Evolutionary conservation across 176 grass and related monocot genomes (phyloP), one percentile per base, ranked within the genome.

Genomic region (Triticum urartu): DNA sequence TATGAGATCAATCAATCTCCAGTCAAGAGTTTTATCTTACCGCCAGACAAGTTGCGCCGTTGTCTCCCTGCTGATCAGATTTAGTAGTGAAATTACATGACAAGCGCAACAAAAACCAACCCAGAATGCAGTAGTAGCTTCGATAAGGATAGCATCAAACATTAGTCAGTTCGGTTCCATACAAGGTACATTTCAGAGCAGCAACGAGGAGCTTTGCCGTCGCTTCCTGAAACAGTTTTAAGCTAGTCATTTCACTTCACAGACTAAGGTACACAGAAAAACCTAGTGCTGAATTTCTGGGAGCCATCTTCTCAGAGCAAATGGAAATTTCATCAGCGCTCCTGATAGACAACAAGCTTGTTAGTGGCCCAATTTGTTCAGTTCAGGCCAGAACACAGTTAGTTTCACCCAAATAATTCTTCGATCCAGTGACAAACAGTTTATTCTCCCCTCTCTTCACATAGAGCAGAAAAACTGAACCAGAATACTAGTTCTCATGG

Each of bases 361-460:
- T 92, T 80, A 92, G 80, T 26, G 76, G 52, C 39, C 47, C 22
- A 80, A 83, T 81, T 69, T 81, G 35, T 75, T 79, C 65, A 86
- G 35, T 83, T 64, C 68, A 86, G 75, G 75, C 59, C 82, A 79
- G 80, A 68, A n/a, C 63, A 64, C 79, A 64, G 90, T 92, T 87
- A 92, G 90, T 85, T 80, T 80, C 84, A 77, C 83, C 84, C 48
- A 83, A 79, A 89, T 47, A 79, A 75, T 83, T 86, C 67, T 83
- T 89, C 36, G 4, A 56, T 68, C 28, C 61, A 89, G 77, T 75
- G 64, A 33, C 67, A 75, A 83, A 69, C 60, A 68, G 68, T 69
- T 86, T 84, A 80, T 87, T 86, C 74, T 80, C 68, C 30, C 54
- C 54, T 89, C 84, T 89, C 61, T 86, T 89, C 83, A 92, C 84